Conservation (phyloP, 805 yeast genomes). For the Monosporozyma solicola region DNA sequence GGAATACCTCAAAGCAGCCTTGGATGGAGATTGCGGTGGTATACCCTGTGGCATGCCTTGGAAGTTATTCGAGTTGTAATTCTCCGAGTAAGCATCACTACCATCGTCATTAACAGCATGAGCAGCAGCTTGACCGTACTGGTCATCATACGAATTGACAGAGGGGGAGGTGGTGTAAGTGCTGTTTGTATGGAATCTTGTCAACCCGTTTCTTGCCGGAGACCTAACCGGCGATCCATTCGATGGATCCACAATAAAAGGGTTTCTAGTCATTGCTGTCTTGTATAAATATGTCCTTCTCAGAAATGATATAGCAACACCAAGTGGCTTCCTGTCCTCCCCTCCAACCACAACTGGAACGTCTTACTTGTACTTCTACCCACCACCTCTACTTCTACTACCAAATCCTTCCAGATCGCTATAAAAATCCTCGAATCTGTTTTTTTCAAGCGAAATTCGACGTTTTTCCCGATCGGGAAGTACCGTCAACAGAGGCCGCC, state of each 20-base stretch:
- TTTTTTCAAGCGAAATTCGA: not conserved
- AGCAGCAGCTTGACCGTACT: not conserved
- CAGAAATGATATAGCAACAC: not conserved
- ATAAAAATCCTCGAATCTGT: not conserved
- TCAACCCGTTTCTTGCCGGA: conserved; percentile 19
- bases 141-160: not conserved
- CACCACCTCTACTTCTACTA: not conserved
- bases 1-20: conserved; percentile 31
- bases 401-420: not conserved
- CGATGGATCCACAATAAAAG: conserved; percentile 27
- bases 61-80: conserved; percentile 21
- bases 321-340: not conserved
- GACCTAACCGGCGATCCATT: conserved; percentile 24
- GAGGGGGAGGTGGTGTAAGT: conserved; percentile 2
- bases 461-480: not conserved
- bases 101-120: conserved; percentile 4
- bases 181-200: conserved; percentile 23
- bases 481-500: not conserved
- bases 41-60: conserved; percentile 28
- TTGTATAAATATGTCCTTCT: not conserved
- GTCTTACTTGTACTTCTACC: too few species aligned
- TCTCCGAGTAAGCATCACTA: conserved; percentile 9
- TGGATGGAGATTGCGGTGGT: conserved; percentile 34
- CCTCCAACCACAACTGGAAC: not conserved
- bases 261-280: conserved; percentile 24